A percentile compares a stretch with the other conserved stretches of the same genome.
These are phyloP conservation scores for Domatiomyces globalis DNA, from an alignment of 2,329 filamentous ascomycete genomes.

Conservation along the genomic window DNA sequence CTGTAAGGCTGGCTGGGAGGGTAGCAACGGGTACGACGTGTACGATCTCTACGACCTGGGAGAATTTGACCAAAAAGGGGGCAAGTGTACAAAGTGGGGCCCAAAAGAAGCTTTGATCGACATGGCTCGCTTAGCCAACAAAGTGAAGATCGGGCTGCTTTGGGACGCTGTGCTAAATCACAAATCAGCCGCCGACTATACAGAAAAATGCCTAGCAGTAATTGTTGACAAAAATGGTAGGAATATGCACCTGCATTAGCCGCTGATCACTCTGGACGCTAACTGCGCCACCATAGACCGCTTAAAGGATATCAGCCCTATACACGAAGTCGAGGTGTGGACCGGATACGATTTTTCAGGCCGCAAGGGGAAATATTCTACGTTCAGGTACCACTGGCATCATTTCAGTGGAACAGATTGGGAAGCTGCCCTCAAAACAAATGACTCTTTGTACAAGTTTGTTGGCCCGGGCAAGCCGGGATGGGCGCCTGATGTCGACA, in stretches of 20 bases:
- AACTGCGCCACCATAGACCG: background rate
- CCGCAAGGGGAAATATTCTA: constrained; percentile 44
- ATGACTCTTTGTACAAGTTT: constrained; percentile 49
- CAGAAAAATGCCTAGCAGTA: constrained; percentile 47
- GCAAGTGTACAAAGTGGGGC: constrained; percentile 54
- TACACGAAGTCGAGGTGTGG: constrained; percentile 54
- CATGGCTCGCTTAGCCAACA: constrained; percentile 38
- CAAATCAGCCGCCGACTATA: constrained; percentile 53
- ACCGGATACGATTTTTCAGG: constrained; percentile 52
- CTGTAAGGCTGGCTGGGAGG: constrained; percentile 48
- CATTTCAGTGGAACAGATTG: constrained; percentile 58
- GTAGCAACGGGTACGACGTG: constrained; percentile 51
- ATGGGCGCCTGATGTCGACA: constrained; percentile 49
- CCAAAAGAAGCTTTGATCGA: constrained; percentile 45
- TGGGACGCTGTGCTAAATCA: constrained; percentile 63
- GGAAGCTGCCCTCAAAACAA: constrained; percentile 42
- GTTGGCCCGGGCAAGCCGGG: constrained; percentile 45
- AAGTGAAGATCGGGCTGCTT: constrained; percentile 43
- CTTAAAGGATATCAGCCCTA: constrained; percentile 33
- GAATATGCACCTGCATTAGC: background rate
- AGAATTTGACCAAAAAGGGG: constrained; percentile 58
- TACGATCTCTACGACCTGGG: constrained; percentile 59
- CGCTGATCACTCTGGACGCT: background rate
- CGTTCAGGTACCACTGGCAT: constrained; percentile 50
- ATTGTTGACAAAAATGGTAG: constrained; percentile 45